phyloP scores from a whole-genome alignment of 495 filamentous ascomycete species.

The Penicillium nucicola region DNA sequence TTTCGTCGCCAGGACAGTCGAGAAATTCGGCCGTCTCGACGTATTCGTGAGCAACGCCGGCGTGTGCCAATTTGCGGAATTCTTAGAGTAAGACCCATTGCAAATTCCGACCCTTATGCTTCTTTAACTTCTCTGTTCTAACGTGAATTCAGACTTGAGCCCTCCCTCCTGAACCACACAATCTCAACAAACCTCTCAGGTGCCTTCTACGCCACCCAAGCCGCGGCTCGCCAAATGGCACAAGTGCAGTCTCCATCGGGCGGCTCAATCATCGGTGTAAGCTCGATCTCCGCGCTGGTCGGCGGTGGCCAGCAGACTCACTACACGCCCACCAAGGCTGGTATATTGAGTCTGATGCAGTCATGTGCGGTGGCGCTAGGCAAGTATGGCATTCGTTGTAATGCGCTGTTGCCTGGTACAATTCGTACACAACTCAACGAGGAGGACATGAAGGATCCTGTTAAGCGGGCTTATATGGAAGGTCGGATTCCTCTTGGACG shows the following conservation, averaged over 20 bases:
- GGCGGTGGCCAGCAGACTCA: slow-evolving; percentile 79
- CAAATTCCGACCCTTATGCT: neutral
- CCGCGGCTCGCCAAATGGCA: slow-evolving; percentile 78
- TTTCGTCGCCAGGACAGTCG: slow-evolving; percentile 56
- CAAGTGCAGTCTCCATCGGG: slow-evolving; percentile 53
- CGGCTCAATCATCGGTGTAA: slow-evolving; percentile 80
- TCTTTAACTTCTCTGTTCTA: neutral
- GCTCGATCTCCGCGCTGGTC: slow-evolving; percentile 80
- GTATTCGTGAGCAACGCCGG: slow-evolving; percentile 88
- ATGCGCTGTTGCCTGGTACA: slow-evolving; percentile 82
- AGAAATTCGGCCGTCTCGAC: slow-evolving; percentile 62
- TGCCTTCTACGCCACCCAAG: slow-evolving; percentile 81
- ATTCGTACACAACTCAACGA: slow-evolving; percentile 86
- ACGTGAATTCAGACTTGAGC: slow-evolving; percentile 41
- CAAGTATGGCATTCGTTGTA: slow-evolving; percentile 73
- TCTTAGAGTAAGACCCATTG: slow-evolving; percentile 54
- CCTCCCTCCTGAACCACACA: slow-evolving; percentile 60
- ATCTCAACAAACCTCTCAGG: slow-evolving; percentile 79
- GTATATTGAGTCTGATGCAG: slow-evolving; percentile 81
- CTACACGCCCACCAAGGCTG: slow-evolving; percentile 91
- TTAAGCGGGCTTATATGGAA: slow-evolving; percentile 81
- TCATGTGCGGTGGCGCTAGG: slow-evolving; percentile 76
- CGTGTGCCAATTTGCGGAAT: slow-evolving; percentile 78
- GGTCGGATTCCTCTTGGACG: slow-evolving; percentile 76
- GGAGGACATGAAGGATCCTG: slow-evolving; percentile 63